phyloP scores from a whole-genome alignment of 768 basidiomycete species.

The Termitomyces sp. region DNA sequence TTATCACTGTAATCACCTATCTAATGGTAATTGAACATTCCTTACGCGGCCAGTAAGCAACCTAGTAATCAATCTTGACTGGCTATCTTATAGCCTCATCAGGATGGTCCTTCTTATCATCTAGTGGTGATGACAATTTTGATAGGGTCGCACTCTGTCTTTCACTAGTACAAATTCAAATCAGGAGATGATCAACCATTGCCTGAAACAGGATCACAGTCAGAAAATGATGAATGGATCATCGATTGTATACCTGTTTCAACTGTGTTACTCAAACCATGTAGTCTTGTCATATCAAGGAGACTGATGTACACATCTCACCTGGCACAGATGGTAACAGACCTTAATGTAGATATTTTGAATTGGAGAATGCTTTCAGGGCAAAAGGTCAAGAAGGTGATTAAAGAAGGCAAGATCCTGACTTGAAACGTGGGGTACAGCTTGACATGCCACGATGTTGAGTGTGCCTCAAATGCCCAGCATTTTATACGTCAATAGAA shows the following conservation, averaged over 20 bases:
- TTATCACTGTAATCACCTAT: conserved; percentile 48
- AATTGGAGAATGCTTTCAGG: conserved; percentile 55
- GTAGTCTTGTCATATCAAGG: conserved; percentile 79
- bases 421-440: conserved; percentile 65
- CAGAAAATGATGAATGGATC: conserved; percentile 37
- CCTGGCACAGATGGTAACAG: conserved; percentile 34
- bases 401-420: conserved; percentile 49
- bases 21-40: conserved; percentile 63
- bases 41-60: not conserved
- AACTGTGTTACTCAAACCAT: conserved; percentile 77
- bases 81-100: conserved; percentile 72
- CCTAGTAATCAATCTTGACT: not conserved
- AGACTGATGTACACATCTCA: conserved; percentile 63
- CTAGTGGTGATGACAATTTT: conserved; percentile 91
- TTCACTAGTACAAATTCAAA: conserved; percentile 77
- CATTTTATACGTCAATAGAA: conserved; percentile 23
- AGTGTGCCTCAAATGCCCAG: conserved; percentile 45
- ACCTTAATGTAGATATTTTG: conserved; percentile 37
- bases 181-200: conserved; percentile 12
- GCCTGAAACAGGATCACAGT: conserved; percentile 15
- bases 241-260: conserved; percentile 64
- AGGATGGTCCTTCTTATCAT: conserved; percentile 87
- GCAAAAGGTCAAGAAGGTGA: conserved; percentile 29
- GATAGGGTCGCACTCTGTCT: conserved; percentile 75
- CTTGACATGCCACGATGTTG: conserved; percentile 83